Conservation (phyloP, 1,284 basidiomycete species). For the Cutaneotrichosporon mucoides region DNA sequence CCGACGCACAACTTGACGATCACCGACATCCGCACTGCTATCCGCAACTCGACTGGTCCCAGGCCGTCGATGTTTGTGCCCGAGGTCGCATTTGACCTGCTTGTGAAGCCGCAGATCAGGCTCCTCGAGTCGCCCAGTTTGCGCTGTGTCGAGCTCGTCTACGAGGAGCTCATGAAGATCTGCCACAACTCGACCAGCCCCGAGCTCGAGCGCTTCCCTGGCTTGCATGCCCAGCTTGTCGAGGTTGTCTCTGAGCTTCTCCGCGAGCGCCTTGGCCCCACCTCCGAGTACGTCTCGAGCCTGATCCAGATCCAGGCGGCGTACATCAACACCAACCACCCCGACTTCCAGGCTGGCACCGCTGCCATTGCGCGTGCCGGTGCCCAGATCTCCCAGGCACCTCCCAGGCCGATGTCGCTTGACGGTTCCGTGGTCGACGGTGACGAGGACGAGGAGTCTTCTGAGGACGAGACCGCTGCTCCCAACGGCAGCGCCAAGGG, state of each 20-base stretch:
- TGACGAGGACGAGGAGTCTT: constrained; percentile 30
- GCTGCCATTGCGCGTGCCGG: constrained; percentile 48
- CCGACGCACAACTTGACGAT: constrained; percentile 86
- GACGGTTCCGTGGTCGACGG: constrained; percentile 37
- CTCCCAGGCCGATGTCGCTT: constrained; percentile 26
- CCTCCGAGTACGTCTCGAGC: constrained; percentile 92
- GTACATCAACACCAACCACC: constrained; percentile 73
- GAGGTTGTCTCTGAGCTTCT: constrained; percentile 97
- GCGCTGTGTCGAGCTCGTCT: constrained; percentile 95
- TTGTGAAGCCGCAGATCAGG: constrained; percentile 99
- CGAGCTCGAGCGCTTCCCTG: constrained; percentile 95
- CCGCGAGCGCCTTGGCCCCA: constrained; percentile 90
- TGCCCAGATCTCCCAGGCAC: constrained; percentile 22
- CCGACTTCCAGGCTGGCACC: constrained; percentile 49
- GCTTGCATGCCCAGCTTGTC: constrained; percentile 86
- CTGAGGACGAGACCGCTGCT: constrained; percentile 37
- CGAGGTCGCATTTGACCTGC: constrained; percentile 92
- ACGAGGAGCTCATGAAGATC: constrained; percentile 98
- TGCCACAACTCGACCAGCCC: constrained; percentile 95
- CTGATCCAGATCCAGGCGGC: constrained; percentile 96
- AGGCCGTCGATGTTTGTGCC: constrained; percentile 94
- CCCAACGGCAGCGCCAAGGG: constrained; percentile 54
- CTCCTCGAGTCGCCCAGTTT: constrained; percentile 88
- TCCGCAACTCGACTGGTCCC: constrained; percentile 96
- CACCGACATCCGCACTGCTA: constrained; percentile 95